These are phyloP conservation scores for Diaporthe nobilis DNA, from an alignment of 2,329 filamentous ascomycete species.

Conservation along the genomic window DNA sequence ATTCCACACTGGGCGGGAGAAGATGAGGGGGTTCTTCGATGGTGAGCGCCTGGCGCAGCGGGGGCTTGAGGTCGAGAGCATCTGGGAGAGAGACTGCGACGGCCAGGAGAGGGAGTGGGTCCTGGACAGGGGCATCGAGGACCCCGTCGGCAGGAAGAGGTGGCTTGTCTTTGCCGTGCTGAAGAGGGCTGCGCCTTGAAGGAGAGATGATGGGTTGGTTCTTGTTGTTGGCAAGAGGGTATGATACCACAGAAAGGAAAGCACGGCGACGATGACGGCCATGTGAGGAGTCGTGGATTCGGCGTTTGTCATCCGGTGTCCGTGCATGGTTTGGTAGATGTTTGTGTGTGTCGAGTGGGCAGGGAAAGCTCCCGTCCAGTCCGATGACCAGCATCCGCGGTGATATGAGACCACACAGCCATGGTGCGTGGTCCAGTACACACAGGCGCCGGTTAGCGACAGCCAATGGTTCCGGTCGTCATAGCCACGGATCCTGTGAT, in stretches of 20 bases:
- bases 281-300: not conserved
- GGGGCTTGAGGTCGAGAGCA: slow-evolving; percentile 72
- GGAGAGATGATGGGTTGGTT: not conserved
- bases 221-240: not conserved
- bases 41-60: slow-evolving; percentile 58
- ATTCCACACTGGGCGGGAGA: slow-evolving; percentile 79
- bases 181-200: slow-evolving; percentile 51
- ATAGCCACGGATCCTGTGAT: not conserved
- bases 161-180: slow-evolving; percentile 77
- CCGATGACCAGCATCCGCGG: not conserved
- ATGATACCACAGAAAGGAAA: not conserved
- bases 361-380: not conserved
- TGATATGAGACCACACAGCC: not conserved
- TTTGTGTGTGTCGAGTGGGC: not conserved
- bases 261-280: not conserved
- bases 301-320: not conserved
- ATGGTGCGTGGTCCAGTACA: not conserved
- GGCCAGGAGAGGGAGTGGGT: slow-evolving; percentile 74
- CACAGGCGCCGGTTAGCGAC: not conserved
- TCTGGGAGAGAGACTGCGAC: slow-evolving; percentile 79
- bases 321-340: not conserved
- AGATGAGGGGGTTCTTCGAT: slow-evolving; percentile 77
- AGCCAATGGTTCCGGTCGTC: not conserved
- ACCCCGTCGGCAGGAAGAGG: slow-evolving; percentile 74
- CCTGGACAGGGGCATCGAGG: slow-evolving; percentile 72